phyloP scores from a whole-genome alignment of 2,329 filamentous ascomycete genomes.

The Phialemoniopsis sp. region DNA sequence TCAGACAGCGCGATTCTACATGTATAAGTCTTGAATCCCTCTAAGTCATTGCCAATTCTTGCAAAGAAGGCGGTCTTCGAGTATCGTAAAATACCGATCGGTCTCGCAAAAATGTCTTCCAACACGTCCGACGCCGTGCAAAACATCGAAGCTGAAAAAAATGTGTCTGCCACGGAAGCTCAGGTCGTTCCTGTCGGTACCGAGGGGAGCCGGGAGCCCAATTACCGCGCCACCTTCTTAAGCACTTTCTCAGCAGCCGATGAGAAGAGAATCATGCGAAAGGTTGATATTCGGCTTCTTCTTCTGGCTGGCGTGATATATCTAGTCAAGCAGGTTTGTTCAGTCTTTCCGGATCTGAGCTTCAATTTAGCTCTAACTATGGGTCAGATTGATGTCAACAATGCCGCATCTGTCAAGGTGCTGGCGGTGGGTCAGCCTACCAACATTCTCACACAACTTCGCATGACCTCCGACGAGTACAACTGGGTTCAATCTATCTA shows the following conservation, averaged over 20 bases:
- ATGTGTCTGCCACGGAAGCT: no score
- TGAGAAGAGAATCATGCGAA: conserved; percentile 5
- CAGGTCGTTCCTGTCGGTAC: no score
- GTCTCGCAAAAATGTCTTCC: no score
- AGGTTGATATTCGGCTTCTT: conserved; percentile 6
- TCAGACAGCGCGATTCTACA: no score
- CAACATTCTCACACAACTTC: conserved; percentile 6
- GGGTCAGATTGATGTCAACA: conserved; percentile 4
- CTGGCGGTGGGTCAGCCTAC: conserved; percentile 4
- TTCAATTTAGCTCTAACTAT: no score
- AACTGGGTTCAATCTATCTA: conserved; percentile 9
- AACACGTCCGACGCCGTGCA: no score
- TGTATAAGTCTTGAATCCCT: no score
- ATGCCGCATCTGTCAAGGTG: conserved; percentile 7
- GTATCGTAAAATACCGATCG: no score
- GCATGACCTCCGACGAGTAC: conserved; percentile 8
- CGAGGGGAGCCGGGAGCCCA: no score
- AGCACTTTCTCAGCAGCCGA: conserved; percentile 4
- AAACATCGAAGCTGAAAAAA: no score
- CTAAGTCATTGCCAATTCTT: no score
- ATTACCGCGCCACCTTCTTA: conserved; percentile 6
- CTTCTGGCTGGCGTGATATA: conserved; percentile 4
- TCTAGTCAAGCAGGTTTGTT: conserved; percentile 6
- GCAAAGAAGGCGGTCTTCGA: no score
- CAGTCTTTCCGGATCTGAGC: neutral